phyloP scores from a whole-genome alignment of 2,329 filamentous ascomycete genomes.

The Nothopassalora personata region DNA sequence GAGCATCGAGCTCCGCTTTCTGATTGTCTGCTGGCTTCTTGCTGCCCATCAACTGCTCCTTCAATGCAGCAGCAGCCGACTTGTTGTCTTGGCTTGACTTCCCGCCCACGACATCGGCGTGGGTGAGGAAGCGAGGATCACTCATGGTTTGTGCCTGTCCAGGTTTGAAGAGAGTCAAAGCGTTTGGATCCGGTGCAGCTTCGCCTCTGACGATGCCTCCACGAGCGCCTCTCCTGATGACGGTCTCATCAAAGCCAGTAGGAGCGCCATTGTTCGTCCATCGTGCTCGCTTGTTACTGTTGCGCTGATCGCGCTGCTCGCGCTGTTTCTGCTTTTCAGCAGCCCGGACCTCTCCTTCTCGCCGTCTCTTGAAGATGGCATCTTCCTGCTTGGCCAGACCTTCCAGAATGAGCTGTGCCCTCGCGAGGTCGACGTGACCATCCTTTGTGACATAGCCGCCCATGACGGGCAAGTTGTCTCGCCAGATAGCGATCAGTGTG shows the following conservation, averaged over 20 bases:
- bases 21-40: slow-evolving; percentile 30
- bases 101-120: slow-evolving; percentile 69
- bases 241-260: slow-evolving; percentile 29
- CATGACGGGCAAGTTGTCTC: slow-evolving; percentile 84
- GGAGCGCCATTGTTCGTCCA: slow-evolving; percentile 27
- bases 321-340: slow-evolving; percentile 74
- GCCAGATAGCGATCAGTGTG: slow-evolving; percentile 93
- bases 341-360: slow-evolving; percentile 76
- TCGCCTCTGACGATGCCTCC: slow-evolving; percentile 31
- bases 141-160: slow-evolving; percentile 49
- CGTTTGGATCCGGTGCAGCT: slow-evolving; percentile 34
- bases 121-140: slow-evolving; percentile 60
- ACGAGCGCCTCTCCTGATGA: slow-evolving; percentile 30
- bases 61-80: slow-evolving; percentile 83
- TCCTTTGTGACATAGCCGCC: slow-evolving; percentile 95
- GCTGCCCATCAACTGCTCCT: slow-evolving; percentile 64
- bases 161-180: slow-evolving; percentile 55
- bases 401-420: slow-evolving; percentile 80
- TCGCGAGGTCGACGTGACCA: slow-evolving; percentile 79
- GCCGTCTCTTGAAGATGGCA: slow-evolving; percentile 81
- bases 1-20: slow-evolving; percentile 27
- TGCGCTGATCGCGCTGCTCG: slow-evolving; percentile 60
- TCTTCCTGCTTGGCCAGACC: slow-evolving; percentile 91
- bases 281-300: slow-evolving; percentile 35
- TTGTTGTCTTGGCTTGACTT: slow-evolving; percentile 78